Conservation (phyloP, 352 stramenopile genomes). For the Pythium vanterpoolii region DNA sequence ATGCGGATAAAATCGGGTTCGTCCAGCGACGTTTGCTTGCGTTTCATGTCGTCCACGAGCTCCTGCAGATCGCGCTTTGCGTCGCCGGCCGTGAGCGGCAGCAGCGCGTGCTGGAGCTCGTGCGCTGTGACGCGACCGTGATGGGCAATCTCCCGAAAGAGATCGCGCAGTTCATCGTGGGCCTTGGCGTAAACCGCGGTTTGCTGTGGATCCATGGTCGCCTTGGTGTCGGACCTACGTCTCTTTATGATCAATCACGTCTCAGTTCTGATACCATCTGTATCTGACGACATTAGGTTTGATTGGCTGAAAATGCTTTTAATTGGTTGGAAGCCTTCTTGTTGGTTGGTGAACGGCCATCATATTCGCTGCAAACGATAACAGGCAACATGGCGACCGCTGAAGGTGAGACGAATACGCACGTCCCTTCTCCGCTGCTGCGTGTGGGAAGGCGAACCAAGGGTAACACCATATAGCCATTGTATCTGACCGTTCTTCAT, state of each 20-base stretch:
- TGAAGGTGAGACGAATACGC: constrained; percentile 24
- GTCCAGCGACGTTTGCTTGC: constrained; percentile 38
- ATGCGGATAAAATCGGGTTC: constrained; percentile 61
- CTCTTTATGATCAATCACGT: constrained; percentile 7
- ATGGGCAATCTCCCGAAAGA: constrained; percentile 54
- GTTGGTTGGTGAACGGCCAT: neutral
- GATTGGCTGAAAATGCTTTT: constrained; percentile 35
- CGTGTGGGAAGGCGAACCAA: neutral
- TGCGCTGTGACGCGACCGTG: constrained; percentile 39
- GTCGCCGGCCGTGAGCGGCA: constrained; percentile 61
- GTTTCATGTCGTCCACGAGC: constrained; percentile 50
- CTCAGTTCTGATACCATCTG: constrained; percentile 9
- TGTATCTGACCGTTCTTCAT: neutral
- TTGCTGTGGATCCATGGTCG: constrained; percentile 43
- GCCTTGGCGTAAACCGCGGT: constrained; percentile 38
- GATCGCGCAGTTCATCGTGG: constrained; percentile 49
- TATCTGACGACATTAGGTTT: neutral
- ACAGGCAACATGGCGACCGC: constrained; percentile 26
- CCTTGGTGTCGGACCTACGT: neutral
- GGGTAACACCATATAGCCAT: too few species aligned
- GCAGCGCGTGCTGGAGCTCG: constrained; percentile 44
- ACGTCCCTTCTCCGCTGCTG: neutral
- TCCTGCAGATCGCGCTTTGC: constrained; percentile 46
- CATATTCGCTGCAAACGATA: neutral
- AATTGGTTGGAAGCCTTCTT: constrained; percentile 25